Evolutionary conservation across 305 asterid genomes (phyloP), one percentile per base, ranked within the genome.

Genomic region (Petunia hybrid): DNA sequence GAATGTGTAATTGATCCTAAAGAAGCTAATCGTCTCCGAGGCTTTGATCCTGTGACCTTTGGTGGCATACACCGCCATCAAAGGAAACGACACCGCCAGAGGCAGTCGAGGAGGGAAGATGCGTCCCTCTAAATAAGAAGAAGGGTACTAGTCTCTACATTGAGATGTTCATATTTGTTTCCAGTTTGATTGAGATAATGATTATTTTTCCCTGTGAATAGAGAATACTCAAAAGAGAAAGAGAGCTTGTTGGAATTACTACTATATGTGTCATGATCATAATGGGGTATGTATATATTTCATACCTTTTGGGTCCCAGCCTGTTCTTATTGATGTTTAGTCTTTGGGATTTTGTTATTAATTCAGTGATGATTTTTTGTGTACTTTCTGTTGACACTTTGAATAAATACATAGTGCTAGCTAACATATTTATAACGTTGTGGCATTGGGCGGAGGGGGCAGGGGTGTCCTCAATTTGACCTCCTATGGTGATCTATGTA

Each of bases 11-110:
- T 90, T 66, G 89, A 89, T 57, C 4, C 91, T 0, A 86, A 86
- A 76, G 98, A 94, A 83, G 93, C 94, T 2, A 78, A 86, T 6
- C 88, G 81, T 6, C 96, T 92, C 57, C 87, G 83, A 53, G 31
- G 82, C 31, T 91, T 88, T 10, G 96, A 94, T 78, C 96, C 94
- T 0, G 88, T 90, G 13, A 89, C 90, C 0, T 94, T 94, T 6
- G 96, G 95, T 7, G 94, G 95, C 0, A 82, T 48, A 69, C 89
- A 46, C 0, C 89, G 65, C 87, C 93, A 76, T 80, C 88, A 51
- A 8, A 86, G 85, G 75, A 93, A 81, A 65, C 82, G 91, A 38
- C 96, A 80, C 89, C 96, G 66, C 82, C 87, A 88, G 39, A 63
- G 78, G 79, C 77, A 85, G 4, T 64, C 64, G 46, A 69, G 36